Base-by-base conservation (phyloP, 352 stramenopile genomes). In the Globisporangium spiculum region DNA sequence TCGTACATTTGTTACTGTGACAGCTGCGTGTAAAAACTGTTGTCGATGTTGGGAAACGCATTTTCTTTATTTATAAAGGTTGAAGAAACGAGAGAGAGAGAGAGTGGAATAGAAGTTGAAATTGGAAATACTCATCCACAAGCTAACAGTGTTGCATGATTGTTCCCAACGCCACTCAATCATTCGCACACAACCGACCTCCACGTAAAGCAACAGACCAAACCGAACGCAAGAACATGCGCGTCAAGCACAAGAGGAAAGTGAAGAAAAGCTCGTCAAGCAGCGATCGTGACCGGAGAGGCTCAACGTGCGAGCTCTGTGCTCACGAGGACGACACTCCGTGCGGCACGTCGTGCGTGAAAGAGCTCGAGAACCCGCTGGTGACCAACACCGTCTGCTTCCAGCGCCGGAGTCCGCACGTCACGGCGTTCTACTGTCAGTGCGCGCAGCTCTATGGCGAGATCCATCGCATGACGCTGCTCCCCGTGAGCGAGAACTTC, bases 341-440 rank as follows among this genome's bases (percentile, higher is more conserved):
- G 18, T 70, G 65, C 38, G 32, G 58, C 26, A 36, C 65, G 1
- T 48, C 58, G 34, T 70, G 65, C 59, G 38, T 62, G 12, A 66
- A 62, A 34, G 58, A 26, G 1, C 48, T 70, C 48, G 65, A 66
- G 18, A 66, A 60, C 50, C 68, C 58, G 46, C 63, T 66, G 16
- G 68, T 67, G 59, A 52, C 57, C n/a, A 73, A 73, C 50, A 22
- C 27, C 2, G 10, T 62, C 38, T 58, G 26, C 22, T 73, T 67
- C 58, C 34, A 65, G 56, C 68, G 68, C 44, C 68, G 68, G 18
- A 63, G 56, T 14, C 68, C 55, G 5, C 46, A 53, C 59, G 22
- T 85, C 59, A 74, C 75, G 5, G 60, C 57, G 6, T 85, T 85
- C 52, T 81, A 75, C 57, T 85, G 73, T 58, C 60, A 78, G 54